phyloP scores from a whole-genome alignment of 169 alveolate genomes.

The Theileria equi region DNA sequence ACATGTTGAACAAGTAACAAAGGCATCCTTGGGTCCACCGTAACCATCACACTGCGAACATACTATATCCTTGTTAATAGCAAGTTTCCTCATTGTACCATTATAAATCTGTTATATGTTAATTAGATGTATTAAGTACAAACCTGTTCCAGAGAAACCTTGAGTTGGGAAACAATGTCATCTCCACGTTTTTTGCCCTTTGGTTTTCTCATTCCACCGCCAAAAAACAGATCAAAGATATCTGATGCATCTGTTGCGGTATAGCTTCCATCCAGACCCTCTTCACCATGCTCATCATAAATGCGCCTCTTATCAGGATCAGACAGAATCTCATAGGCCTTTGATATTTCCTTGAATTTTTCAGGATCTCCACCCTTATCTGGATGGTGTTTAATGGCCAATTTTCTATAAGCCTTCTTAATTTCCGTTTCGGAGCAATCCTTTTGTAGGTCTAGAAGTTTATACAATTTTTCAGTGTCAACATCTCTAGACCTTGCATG shows the following conservation, averaged over 20 bases:
- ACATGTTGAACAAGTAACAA: slow-evolving; percentile 89
- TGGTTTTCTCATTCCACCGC: slow-evolving; percentile 90
- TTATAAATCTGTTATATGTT: slow-evolving; percentile 85
- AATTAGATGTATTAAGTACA: no score
- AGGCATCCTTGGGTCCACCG: slow-evolving; percentile 94
- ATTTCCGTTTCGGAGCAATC: slow-evolving; percentile 87
- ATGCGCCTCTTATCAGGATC: slow-evolving; percentile 95
- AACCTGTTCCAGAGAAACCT: slow-evolving; percentile 94
- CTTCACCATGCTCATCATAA: slow-evolving; percentile 97
- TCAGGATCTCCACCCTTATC: slow-evolving; percentile 99
- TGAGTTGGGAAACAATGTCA: slow-evolving; percentile 84
- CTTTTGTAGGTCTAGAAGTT: slow-evolving; percentile 78
- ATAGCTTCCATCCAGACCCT: slow-evolving; percentile 92
- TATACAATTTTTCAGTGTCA: slow-evolving; percentile 83
- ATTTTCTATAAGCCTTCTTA: slow-evolving; percentile 92
- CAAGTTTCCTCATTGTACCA: slow-evolving; percentile 91
- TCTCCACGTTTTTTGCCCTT: slow-evolving; percentile 87
- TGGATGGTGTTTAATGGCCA: slow-evolving; percentile 95
- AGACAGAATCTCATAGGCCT: slow-evolving; percentile 95
- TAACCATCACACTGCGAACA: slow-evolving; percentile 94
- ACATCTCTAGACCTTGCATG: slow-evolving; percentile 60
- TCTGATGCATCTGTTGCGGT: slow-evolving; percentile 80
- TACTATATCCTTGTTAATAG: slow-evolving; percentile 89
- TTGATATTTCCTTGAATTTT: slow-evolving; percentile 91
- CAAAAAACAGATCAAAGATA: slow-evolving; percentile 90